A percentile compares a stretch with the other conserved stretches of the same genome.
Conservation (phyloP, 192 early-diverging fungal species). For the Physocladia obscura region DNA sequence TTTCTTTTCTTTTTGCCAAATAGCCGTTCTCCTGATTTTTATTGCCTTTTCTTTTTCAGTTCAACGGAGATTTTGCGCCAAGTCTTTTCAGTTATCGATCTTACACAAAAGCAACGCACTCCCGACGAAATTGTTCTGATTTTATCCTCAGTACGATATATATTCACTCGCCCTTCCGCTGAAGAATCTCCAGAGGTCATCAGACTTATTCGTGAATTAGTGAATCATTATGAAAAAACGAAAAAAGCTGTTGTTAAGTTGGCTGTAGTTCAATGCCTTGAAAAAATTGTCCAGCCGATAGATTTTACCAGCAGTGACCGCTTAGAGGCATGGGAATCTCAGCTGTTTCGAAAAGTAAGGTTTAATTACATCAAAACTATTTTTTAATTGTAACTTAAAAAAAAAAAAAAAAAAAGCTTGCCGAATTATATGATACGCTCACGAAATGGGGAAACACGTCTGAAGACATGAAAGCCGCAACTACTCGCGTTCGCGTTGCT, state of each 20-base stretch:
- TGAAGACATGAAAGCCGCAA: constrained; percentile 40
- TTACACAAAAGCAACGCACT: constrained; percentile 30
- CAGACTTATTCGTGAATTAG: constrained; percentile 37
- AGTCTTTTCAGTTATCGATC: constrained; percentile 36
- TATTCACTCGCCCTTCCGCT: constrained; percentile 35
- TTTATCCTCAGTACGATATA: constrained; percentile 42
- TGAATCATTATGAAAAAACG: constrained; percentile 30
- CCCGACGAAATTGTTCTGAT: constrained; percentile 47
- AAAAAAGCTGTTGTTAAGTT: constrained; percentile 46
- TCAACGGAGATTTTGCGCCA: constrained; percentile 38
- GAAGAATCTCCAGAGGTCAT: constrained; percentile 24
- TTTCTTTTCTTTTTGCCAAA: neutral
- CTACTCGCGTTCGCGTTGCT: constrained; percentile 39
- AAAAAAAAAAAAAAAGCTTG: constrained; percentile 21
- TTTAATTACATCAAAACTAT: neutral
- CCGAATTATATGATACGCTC: constrained; percentile 42
- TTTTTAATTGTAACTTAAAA: no score
- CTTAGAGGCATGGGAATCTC: constrained; percentile 31
- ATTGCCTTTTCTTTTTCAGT: constrained; percentile 13
- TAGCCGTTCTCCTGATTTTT: no score
- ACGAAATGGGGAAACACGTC: constrained; percentile 39
- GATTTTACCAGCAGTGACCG: constrained; percentile 31
- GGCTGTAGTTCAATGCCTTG: constrained; percentile 45
- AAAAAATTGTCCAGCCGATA: constrained; percentile 48
- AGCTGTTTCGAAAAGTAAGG: constrained; percentile 33